Evolutionary conservation across 352 stramenopile species (phyloP), one percentile per base, ranked within the genome.

Genomic region (Globisporangium radiosum): DNA sequence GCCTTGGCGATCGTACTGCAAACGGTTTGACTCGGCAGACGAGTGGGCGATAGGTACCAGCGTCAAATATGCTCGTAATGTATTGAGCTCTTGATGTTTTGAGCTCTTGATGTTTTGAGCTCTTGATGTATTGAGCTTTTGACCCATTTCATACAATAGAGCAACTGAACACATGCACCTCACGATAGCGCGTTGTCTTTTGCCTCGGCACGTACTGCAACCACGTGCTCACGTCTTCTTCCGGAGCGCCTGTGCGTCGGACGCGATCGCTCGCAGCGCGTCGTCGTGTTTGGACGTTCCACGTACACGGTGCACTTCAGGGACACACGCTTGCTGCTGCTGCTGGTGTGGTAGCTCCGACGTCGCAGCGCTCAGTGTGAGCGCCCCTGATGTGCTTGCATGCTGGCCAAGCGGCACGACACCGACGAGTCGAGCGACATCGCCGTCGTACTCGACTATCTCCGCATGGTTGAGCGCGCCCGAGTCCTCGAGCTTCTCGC

Each of bases 401-500:
- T 48, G 50, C 33, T 25, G 33, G 5, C 15, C 33, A 42, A 43
- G 40, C 7, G 78, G 76, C 25, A 87, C 78, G 33, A 90, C 70
- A 33, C 75, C 81, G 36, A 90, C 59, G 11, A 90, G 65, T 54
- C 62, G 73, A 45, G 78, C 66, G 15, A 67, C 59, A 4, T 69
- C 66, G 38, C 73, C 71, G 37, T 87, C 69, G 43, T 84, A 85
- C 36, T 80, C 65, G 40, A 90, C 70, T n/a, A 90, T 64, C 63
- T 90, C 81, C 0, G 69, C 80, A 61, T 88, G 81, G 17, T 84
- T 58, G 43, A 88, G 68, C 19, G 71, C 75, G 5, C 78, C 78
- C 3, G 59, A 59, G 33, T 80, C 59, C 52, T 84, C 70, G 53
- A 89, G 72, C 44, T 81, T 81, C 15, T 81, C 61, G 15, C 76